Conservation (phyloP, 768 basidiomycete species). For the Clitopilus hobsonii region DNA sequence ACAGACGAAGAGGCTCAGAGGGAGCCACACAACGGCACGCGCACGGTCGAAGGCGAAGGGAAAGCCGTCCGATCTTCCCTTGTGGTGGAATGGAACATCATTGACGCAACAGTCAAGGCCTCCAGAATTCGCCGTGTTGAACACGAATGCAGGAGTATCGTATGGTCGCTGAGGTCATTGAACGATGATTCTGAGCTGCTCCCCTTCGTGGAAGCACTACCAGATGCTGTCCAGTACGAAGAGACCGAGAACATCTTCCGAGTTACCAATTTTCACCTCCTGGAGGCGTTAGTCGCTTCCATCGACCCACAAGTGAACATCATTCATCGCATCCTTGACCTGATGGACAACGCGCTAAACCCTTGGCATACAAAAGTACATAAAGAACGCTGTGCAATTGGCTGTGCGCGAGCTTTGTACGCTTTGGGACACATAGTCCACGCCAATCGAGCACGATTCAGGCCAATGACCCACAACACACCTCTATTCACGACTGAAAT, state of each 20-base stretch:
- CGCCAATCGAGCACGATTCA: no score
- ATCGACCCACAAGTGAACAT: background rate
- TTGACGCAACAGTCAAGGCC: background rate
- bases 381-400: background rate
- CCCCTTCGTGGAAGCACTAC: background rate
- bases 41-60: no score
- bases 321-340: background rate
- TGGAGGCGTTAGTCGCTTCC: background rate
- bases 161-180: background rate
- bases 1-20: no score
- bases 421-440: no score
- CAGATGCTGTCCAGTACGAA: background rate
- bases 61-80: no score
- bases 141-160: background rate
- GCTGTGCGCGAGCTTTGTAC: background rate
- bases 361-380: background rate
- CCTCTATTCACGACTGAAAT: no score
- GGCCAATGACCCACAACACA: no score
- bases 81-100: no score
- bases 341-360: background rate
- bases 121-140: background rate
- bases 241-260: background rate
- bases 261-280: background rate
- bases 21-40: no score
- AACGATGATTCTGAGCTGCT: background rate